phyloP scores from a whole-genome alignment of 495 filamentous ascomycete species.

The Penicillium canariense region DNA sequence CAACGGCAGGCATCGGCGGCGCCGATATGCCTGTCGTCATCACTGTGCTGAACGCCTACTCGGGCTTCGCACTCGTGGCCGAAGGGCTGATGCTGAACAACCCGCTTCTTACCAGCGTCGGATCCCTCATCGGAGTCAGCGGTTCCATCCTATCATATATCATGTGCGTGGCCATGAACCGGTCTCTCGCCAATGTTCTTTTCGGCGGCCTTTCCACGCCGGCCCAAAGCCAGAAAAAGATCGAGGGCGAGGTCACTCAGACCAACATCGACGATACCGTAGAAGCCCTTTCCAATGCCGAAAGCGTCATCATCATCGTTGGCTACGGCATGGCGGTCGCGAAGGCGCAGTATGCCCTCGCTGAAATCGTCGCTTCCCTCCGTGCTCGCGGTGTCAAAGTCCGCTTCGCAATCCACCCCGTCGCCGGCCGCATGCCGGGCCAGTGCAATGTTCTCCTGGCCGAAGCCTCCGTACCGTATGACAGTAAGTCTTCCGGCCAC shows the following conservation, averaged over 20 bases:
- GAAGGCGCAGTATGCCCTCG: slow-evolving; percentile 81
- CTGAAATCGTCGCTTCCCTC: slow-evolving; percentile 69
- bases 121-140: slow-evolving; percentile 75
- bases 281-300: slow-evolving; percentile 64
- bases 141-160: slow-evolving; percentile 83
- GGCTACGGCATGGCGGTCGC: slow-evolving; percentile 88
- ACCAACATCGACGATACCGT: slow-evolving; percentile 73
- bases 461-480: slow-evolving; percentile 78
- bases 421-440: slow-evolving; percentile 81
- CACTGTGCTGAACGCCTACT: slow-evolving; percentile 81
- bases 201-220: slow-evolving; percentile 73
- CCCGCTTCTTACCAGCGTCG: slow-evolving; percentile 72
- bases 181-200: slow-evolving; percentile 74
- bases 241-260: slow-evolving; percentile 69
- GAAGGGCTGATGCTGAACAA: slow-evolving; percentile 89
- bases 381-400: slow-evolving; percentile 69
- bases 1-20: slow-evolving; percentile 79
- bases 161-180: slow-evolving; percentile 81
- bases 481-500: slow-evolving; percentile 49
- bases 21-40: slow-evolving; percentile 87
- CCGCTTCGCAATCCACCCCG: slow-evolving; percentile 82
- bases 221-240: slow-evolving; percentile 60
- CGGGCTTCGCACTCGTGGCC: slow-evolving; percentile 77
- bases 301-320: slow-evolving; percentile 78
- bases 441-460: slow-evolving; percentile 84